Base-by-base conservation (phyloP, 108 stramenopile genomes). In the Stephanodiscus triporus region DNA sequence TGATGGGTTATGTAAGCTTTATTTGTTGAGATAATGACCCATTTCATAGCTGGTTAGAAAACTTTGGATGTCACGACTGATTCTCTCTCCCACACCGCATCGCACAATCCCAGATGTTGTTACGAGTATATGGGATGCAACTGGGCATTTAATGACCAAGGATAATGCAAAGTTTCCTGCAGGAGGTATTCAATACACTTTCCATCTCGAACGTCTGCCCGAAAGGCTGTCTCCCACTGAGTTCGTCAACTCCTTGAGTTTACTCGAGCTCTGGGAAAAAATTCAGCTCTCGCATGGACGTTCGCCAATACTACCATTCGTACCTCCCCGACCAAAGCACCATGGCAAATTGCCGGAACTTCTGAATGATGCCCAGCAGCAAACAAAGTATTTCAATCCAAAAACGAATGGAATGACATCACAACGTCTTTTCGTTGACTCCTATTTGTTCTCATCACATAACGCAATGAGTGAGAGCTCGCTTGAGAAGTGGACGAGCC, bases 171-270 rank as follows among this genome's bases (percentile, higher is more conserved):
- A 53, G 6, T 60, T 72, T 32, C 53, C 77, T 24, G 20, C 22
- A 29, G 54, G 73, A 27, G 38, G 72, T 16, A 53, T n/a, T 24
- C 72, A 73, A n/a, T 78, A 40, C 38, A 78, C 77, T 36, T 78
- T 78, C 68, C 55, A 59, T 19, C 48, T 78, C 3, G 58, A 66
- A 8, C 66, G 77, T 19, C 36, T 74, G 9, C 58, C 66, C 22
- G n/a, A 58, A 37, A n/a, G 14, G 23, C 16, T 32, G 45, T 1
- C 8, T 38, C 27, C 43, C 24, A 27, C 53, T 10, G 26, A 54
- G 36, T 0, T n/a, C 4, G 4, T n/a, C 60, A 61, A 61, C 60
- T 36, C 11, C 36, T 6, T 61, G 36, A 61, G 20, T 61, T 36
- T 42, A 10, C 36, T 30, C 2, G 60, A 61, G n/a, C 36, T 61